Evolutionary conservation across 2,329 filamentous ascomycete genomes (phyloP).

Genomic region (Talaromyces verruculosus): DNA sequence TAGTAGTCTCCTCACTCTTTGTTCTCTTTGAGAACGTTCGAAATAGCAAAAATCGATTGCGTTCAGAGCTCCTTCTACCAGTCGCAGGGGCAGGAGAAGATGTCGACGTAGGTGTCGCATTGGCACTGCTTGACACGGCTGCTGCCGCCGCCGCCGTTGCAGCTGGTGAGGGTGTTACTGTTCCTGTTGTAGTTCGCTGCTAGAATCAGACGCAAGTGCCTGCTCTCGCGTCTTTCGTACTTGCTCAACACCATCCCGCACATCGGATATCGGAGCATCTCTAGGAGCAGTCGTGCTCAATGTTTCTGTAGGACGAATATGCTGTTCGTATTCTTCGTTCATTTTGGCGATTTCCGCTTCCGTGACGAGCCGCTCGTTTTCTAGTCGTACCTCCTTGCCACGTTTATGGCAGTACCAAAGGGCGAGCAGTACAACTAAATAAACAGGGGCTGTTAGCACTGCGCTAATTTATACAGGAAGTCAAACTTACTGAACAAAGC

Average conservation of each 20-base stretch:
- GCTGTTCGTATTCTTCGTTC: conserved; percentile 38
- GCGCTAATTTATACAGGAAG: background rate
- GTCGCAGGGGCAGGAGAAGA: background rate
- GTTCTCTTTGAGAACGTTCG: conserved; percentile 25
- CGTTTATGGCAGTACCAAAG: conserved; percentile 99
- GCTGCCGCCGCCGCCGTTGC: background rate
- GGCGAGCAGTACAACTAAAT: conserved; percentile 80
- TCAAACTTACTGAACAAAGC: conserved; percentile 73
- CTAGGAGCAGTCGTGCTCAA: conserved; percentile 43
- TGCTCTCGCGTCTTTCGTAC: conserved; percentile 37
- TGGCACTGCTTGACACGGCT: background rate
- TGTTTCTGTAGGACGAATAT: conserved; percentile 38
- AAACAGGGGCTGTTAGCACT: background rate
- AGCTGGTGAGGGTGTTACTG: background rate
- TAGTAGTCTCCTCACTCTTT: conserved; percentile 21
- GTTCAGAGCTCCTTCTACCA: conserved; percentile 13
- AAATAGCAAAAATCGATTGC: conserved; percentile 18
- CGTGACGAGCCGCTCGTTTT: conserved; percentile 55
- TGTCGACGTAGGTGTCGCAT: background rate
- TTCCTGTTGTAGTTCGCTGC: conserved; percentile 2
- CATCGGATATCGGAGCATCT: conserved; percentile 41
- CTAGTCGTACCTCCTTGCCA: conserved; percentile 78
- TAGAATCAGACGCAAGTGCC: conserved; percentile 17
- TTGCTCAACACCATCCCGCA: conserved; percentile 43
- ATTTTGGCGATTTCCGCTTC: conserved; percentile 46